Percentiles rank a stretch among this genome's conserved stretches.
phyloP scores from a whole-genome alignment of 192 early-diverging fungal genomes.

The Entrophospora sp. region DNA sequence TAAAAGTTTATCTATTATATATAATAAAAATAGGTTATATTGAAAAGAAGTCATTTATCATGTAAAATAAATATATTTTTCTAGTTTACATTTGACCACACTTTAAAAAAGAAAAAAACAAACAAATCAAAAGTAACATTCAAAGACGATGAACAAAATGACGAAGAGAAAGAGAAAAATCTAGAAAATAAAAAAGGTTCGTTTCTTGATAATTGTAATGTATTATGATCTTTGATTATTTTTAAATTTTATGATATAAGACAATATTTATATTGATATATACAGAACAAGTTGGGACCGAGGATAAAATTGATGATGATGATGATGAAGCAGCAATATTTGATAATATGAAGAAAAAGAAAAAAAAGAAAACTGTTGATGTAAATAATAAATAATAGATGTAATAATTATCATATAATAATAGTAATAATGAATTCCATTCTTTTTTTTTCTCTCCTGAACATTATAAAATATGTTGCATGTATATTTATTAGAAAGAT shows the following conservation, averaged over 20 bases:
- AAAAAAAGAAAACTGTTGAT: conserved; percentile 74
- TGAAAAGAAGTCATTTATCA: too few relatives aligned
- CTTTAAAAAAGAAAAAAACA: conserved; percentile 55
- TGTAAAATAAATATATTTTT: too few relatives aligned
- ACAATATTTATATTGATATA: background rate
- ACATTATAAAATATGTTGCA: background rate
- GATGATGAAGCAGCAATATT: conserved; percentile 59
- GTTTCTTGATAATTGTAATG: background rate
- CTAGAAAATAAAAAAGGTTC: conserved; percentile 9
- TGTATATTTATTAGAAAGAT: conserved; percentile 29
- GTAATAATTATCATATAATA: too few relatives aligned
- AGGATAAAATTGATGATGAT: conserved; percentile 15
- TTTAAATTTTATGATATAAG: too few relatives aligned
- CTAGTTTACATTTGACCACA: background rate
- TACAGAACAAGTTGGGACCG: background rate
- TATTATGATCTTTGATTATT: too few relatives aligned
- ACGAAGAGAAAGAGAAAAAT: conserved; percentile 27
- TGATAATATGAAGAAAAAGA: conserved; percentile 80
- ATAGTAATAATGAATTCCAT: background rate
- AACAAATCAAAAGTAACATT: too few relatives aligned
- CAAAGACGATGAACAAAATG: conserved; percentile 45
- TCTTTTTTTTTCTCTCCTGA: background rate
- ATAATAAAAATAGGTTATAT: too few relatives aligned
- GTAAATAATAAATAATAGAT: too few relatives aligned
- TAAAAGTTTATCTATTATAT: too few relatives aligned